Conservation (phyloP, 306 rosid genomes). For the Canavalia gladiata region DNA sequence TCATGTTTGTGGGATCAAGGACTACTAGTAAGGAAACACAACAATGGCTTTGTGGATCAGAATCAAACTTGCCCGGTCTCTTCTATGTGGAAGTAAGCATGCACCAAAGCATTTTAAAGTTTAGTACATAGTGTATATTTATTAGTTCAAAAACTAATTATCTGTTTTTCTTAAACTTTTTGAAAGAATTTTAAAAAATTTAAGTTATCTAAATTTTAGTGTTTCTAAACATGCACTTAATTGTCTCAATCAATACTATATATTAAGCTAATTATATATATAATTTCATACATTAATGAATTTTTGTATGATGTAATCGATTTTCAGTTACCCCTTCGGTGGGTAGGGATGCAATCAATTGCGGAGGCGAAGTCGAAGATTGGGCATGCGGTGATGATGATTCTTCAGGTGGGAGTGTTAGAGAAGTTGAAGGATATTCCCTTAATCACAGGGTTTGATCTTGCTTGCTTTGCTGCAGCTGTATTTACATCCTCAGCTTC, state of each 20-base stretch:
- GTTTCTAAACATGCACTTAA: no score
- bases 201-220: no score
- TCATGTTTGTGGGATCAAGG: conserved; percentile 55
- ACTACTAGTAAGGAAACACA: conserved; percentile 14
- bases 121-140: no score
- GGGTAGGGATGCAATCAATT: conserved; percentile 56
- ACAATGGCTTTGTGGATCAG: conserved; percentile 28
- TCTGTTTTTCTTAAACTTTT: no score
- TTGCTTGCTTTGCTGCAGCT: conserved; percentile 62
- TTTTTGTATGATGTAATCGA: neutral
- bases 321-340: conserved; percentile 45
- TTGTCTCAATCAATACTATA: no score
- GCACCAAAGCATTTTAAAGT: neutral
- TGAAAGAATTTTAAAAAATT: no score
- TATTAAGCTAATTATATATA: no score
- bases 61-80: conserved; percentile 28
- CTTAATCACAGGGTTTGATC: conserved; percentile 56
- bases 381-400: conserved; percentile 63
- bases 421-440: conserved; percentile 60
- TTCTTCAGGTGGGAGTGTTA: conserved; percentile 57
- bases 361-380: conserved; percentile 53
- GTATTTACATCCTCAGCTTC: conserved; percentile 57
- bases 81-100: conserved; percentile 45
- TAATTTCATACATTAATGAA: no score
- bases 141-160: no score